A percentile compares a stretch with the other conserved stretches of the same genome.
Evolutionary conservation across 371 early-diverging fungal genomes (phyloP).

Genomic region (Nosema muscidifuracis): DNA sequence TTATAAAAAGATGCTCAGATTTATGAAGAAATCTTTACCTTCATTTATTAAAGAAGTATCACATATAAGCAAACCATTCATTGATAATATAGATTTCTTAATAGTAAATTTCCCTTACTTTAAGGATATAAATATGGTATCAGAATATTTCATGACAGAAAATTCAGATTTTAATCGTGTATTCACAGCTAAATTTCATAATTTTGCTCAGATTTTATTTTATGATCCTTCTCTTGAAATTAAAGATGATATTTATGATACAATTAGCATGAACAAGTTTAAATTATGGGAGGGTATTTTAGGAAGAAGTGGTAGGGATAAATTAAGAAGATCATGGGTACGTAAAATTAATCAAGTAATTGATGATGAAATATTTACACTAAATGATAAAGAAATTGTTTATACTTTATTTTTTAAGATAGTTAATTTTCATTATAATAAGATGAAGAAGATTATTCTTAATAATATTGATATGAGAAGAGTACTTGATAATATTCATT

Average conservation of each 20-base stretch:
- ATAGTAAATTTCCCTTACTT: slow-evolving; percentile 42
- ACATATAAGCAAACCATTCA: slow-evolving; percentile 20
- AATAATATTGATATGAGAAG: neutral
- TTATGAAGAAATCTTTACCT: slow-evolving; percentile 17
- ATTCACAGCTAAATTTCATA: slow-evolving; percentile 4
- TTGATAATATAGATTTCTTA: slow-evolving; percentile 40
- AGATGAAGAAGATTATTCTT: neutral
- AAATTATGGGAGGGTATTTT: neutral
- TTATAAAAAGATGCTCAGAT: slow-evolving; percentile 12
- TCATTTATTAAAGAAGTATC: slow-evolving; percentile 21
- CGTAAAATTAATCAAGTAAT: neutral
- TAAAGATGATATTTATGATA: neutral
- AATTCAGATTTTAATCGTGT: slow-evolving; percentile 32
- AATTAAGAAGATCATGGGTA: slow-evolving; percentile 1
- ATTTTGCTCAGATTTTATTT: slow-evolving; percentile 14
- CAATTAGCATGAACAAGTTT: neutral
- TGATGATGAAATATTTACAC: slow-evolving; percentile 1
- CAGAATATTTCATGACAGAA: slow-evolving; percentile 28
- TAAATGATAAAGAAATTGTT: slow-evolving; percentile 13
- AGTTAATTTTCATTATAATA: slow-evolving; percentile 16
- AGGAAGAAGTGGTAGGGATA: neutral
- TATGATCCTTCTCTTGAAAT: neutral
- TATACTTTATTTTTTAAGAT: slow-evolving; percentile 18
- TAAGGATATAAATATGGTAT: slow-evolving; percentile 33
- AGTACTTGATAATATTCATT: neutral